Evolutionary conservation across 2,329 filamentous ascomycete genomes (phyloP).

Genomic region (Ambrosiella beaveri): DNA sequence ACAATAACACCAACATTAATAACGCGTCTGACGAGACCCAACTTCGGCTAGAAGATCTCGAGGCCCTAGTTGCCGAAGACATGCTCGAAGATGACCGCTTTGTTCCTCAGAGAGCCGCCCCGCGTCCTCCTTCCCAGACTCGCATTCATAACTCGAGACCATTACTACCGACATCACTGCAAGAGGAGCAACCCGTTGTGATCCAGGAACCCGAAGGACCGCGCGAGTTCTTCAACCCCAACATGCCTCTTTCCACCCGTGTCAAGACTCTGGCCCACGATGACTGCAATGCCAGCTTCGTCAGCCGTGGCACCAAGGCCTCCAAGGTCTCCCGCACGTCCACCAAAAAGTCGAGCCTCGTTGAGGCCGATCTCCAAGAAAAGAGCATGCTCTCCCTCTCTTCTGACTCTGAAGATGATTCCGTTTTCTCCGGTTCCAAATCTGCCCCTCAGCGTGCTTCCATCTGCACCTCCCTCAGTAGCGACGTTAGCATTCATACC

Average conservation of each 20-base stretch:
- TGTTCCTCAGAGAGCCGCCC: slow-evolving; percentile 1
- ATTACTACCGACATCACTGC: slow-evolving; percentile 13
- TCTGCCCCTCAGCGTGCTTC: slow-evolving; percentile 10
- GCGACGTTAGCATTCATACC: slow-evolving; percentile 8
- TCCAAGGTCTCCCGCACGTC: slow-evolving; percentile 36
- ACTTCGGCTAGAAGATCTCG: slow-evolving; percentile 11
- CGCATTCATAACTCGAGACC: background rate
- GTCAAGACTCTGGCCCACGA: slow-evolving; percentile 8
- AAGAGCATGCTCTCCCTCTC: slow-evolving; percentile 40
- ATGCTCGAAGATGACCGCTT: slow-evolving; percentile 5
- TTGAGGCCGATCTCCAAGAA: slow-evolving; percentile 34
- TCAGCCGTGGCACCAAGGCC: slow-evolving; percentile 36
- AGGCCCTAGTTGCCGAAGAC: slow-evolving; percentile 5
- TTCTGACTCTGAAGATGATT: slow-evolving; percentile 38
- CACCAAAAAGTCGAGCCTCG: slow-evolving; percentile 25
- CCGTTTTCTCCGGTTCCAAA: slow-evolving; percentile 10
- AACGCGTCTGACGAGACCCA: slow-evolving; percentile 11
- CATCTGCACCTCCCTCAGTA: slow-evolving; percentile 11
- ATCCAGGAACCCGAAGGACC: background rate
- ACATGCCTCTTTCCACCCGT: slow-evolving; percentile 1
- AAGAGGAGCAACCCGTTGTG: slow-evolving; percentile 9
- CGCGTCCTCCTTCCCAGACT: background rate
- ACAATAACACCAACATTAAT: background rate
- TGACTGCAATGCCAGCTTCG: slow-evolving; percentile 34
- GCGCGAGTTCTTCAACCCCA: slow-evolving; percentile 8